Evolutionary conservation across 305 asterid genomes (phyloP).

Genomic region (Solanum hybrid): DNA sequence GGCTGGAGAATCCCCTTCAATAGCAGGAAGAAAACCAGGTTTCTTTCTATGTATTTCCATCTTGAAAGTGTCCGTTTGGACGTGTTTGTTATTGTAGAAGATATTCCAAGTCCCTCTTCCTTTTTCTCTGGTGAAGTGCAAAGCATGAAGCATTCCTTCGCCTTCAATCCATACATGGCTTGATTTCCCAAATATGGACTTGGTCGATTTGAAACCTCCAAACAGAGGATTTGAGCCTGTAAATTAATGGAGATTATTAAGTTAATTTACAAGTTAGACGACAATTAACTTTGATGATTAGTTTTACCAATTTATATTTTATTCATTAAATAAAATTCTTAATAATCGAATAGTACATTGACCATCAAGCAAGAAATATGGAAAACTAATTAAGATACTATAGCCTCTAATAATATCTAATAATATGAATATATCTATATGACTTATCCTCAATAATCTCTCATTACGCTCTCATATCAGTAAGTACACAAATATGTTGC

Average conservation of each 20-base stretch:
- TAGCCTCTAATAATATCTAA: too few relatives aligned
- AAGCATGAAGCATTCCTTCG: conserved; percentile 37
- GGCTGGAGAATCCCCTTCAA: conserved; percentile 25
- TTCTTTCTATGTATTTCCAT: conserved; percentile 11
- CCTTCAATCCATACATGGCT: conserved; percentile 29
- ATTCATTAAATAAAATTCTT: too few relatives aligned
- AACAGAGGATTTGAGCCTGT: conserved; percentile 23
- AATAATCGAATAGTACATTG: too few relatives aligned
- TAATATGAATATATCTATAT: too few relatives aligned
- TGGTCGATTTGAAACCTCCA: conserved; percentile 19
- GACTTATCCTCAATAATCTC: too few relatives aligned
- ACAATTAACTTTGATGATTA: neutral
- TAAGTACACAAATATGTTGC: too few relatives aligned
- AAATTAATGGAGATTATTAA: neutral
- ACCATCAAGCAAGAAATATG: too few relatives aligned
- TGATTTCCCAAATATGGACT: conserved; percentile 24
- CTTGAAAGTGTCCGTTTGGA: conserved; percentile 14
- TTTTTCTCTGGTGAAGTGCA: conserved; percentile 13
- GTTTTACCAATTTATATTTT: too few relatives aligned
- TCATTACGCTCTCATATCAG: too few relatives aligned
- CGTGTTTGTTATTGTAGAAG: conserved; percentile 16
- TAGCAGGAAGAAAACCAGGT: conserved; percentile 23
- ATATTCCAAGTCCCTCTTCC: conserved; percentile 9
- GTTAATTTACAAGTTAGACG: neutral
- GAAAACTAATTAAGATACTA: too few relatives aligned